Percentiles rank a stretch among this genome's conserved stretches.
phyloP scores from a whole-genome alignment of 1,284 basidiomycete species.

The Ganoderma sp. region DNA sequence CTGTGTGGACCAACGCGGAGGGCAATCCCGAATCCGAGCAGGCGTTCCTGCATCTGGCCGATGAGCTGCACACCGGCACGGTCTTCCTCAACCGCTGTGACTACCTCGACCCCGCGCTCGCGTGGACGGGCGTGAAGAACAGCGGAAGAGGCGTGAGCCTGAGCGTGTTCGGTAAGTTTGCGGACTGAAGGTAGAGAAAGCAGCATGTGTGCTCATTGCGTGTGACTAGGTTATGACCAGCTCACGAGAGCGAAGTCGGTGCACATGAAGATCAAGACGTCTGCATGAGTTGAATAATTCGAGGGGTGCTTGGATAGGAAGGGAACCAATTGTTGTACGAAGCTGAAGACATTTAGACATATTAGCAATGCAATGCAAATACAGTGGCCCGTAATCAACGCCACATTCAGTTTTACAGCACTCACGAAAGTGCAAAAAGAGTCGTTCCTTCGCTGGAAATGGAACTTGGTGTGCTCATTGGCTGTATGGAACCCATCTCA shows the following conservation, averaged over 20 bases:
- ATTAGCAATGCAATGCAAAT: not conserved
- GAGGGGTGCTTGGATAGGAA: not conserved
- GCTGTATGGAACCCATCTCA: no score
- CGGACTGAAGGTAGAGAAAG: not conserved
- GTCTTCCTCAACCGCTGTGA: conserved; percentile 94
- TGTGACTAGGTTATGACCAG: conserved; percentile 72
- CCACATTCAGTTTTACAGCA: not conserved
- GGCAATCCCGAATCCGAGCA: conserved; percentile 62
- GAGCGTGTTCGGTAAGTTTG: conserved; percentile 78
- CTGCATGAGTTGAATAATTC: conserved; percentile 6
- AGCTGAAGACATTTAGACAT: not conserved
- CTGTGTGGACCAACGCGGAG: conserved; percentile 86
- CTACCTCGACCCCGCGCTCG: conserved; percentile 87
- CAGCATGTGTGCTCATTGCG: conserved; percentile 1
- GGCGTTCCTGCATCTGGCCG: conserved; percentile 73
- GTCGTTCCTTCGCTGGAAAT: conserved; percentile 22
- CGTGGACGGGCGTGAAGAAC: conserved; percentile 95
- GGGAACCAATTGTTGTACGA: not conserved
- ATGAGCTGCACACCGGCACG: conserved; percentile 86
- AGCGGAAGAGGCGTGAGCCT: conserved; percentile 90
- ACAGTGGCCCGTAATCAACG: not conserved
- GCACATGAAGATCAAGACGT: conserved; percentile 75
- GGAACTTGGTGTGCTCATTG: no score
- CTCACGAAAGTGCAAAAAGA: no score
- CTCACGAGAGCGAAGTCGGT: conserved; percentile 78